Evolutionary conservation across 805 yeast genomes (phyloP).

Genomic region (Kazachstania bromeliacearum): DNA sequence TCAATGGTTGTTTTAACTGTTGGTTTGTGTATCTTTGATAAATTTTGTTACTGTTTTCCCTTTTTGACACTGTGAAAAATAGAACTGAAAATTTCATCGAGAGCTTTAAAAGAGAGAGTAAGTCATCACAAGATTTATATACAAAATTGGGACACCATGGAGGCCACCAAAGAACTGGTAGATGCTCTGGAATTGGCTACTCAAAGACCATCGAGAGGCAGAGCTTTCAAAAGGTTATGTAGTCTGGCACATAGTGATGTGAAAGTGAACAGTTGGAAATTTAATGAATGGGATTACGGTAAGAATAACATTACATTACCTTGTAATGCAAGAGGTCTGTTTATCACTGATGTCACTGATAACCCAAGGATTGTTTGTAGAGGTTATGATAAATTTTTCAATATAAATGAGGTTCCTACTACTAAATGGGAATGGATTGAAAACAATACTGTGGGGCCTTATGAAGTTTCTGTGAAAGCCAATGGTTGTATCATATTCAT

Average conservation of each 20-base stretch:
- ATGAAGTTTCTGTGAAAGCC: slow-evolving; percentile 71
- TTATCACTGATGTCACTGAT: slow-evolving; percentile 36
- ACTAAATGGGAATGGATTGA: slow-evolving; percentile 44
- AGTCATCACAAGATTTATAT: too few species aligned
- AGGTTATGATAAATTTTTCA: slow-evolving; percentile 94
- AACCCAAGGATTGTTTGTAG: slow-evolving; percentile 50
- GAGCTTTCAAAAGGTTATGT: slow-evolving; percentile 24
- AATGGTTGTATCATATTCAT: slow-evolving; percentile 89
- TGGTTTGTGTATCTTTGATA: background rate
- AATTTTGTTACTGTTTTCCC: background rate
- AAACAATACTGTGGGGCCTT: slow-evolving; percentile 61
- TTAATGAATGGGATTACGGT: slow-evolving; percentile 83
- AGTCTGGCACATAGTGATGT: slow-evolving; percentile 19
- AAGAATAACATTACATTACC: slow-evolving; percentile 50
- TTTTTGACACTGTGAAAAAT: background rate
- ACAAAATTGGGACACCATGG: too few species aligned
- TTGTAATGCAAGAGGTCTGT: slow-evolving; percentile 73
- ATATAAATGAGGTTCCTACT: slow-evolving; percentile 50
- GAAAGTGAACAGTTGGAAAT: slow-evolving; percentile 57
- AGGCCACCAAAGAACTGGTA: slow-evolving; percentile 9
- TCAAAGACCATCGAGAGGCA: slow-evolving; percentile 24
- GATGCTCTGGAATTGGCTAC: slow-evolving; percentile 17
- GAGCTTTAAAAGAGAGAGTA: too few species aligned
- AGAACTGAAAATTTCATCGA: too few species aligned
- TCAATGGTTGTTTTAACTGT: slow-evolving; percentile 4